phyloP scores from a whole-genome alignment of 371 early-diverging fungal species.

The Entomophthora muscae region DNA sequence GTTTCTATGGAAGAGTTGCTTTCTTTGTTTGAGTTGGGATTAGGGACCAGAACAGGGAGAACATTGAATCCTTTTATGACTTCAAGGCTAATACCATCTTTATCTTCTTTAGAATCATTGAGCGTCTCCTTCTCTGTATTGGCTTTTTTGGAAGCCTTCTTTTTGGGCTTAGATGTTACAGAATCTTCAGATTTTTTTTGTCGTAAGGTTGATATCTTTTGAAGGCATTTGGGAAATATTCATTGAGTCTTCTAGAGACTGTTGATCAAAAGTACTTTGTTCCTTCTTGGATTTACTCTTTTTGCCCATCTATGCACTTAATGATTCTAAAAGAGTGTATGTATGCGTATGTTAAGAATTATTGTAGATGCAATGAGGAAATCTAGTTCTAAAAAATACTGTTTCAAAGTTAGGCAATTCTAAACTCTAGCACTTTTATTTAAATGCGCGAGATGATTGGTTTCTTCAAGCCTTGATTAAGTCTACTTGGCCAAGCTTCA shows the following conservation, averaged over 20 bases:
- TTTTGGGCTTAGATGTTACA: not conserved
- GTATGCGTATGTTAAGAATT: no score
- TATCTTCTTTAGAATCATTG: not conserved
- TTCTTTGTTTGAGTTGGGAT: not conserved
- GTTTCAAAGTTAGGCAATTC: no score
- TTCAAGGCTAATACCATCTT: not conserved
- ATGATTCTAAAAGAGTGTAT: no score
- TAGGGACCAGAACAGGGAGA: not conserved
- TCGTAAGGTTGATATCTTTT: no score
- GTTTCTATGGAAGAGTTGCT: not conserved
- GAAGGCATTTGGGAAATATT: not conserved
- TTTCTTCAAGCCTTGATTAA: no score
- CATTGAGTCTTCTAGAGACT: not conserved
- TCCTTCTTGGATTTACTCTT: not conserved
- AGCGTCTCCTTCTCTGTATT: no score
- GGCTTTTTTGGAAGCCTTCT: no score
- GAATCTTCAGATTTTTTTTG: not conserved
- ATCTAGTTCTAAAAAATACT: no score
- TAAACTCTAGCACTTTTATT: no score
- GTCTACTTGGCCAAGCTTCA: no score
- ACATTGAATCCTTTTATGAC: not conserved
- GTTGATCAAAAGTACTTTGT: not conserved
- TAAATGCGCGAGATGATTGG: no score
- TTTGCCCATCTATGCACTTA: not conserved
- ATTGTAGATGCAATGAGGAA: no score